A percentile compares a stretch with the other conserved stretches of the same genome.
These are phyloP conservation scores for Collybia nuda DNA, from an alignment of 768 basidiomycete species.

Conservation along the genomic window DNA sequence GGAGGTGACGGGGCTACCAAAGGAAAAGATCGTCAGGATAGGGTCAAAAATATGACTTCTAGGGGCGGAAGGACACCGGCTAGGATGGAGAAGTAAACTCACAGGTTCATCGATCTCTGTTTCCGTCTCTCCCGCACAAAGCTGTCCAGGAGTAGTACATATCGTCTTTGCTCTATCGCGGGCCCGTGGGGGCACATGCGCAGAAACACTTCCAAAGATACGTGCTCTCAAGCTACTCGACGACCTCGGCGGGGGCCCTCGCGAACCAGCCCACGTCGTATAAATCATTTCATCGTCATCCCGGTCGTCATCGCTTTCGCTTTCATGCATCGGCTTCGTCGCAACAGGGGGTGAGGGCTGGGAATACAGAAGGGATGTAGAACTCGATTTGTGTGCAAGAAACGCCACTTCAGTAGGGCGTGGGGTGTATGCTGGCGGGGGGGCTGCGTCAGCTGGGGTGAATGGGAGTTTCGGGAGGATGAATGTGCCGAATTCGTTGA, in stretches of 20 bases:
- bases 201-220: conserved; percentile 25
- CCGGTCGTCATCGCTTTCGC: conserved; percentile 25
- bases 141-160: conserved; percentile 58
- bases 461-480: conserved; percentile 16
- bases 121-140: conserved; percentile 75
- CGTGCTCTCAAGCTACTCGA: conserved; percentile 26
- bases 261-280: conserved; percentile 22
- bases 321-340: conserved; percentile 18
- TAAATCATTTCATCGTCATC: conserved; percentile 31
- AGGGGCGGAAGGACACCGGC: too few species aligned
- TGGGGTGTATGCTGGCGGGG: conserved; percentile 14
- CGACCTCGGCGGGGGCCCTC: conserved; percentile 3
- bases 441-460: conserved; percentile 20
- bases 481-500: conserved; percentile 12
- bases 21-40: background rate
- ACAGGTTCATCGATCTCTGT: conserved; percentile 79
- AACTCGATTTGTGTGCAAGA: conserved; percentile 19
- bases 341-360: conserved; percentile 6
- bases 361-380: conserved; percentile 21
- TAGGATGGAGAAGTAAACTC: conserved; percentile 23
- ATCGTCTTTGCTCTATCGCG: conserved; percentile 46
- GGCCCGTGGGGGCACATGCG: conserved; percentile 13
- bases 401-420: conserved; percentile 12
- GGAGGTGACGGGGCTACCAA: conserved; percentile 59
- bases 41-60: background rate